Evolutionary conservation across 257 asterid species (phyloP), one percentile per base, ranked within the genome.

Genomic region (Oldenlandia corymbosa): DNA sequence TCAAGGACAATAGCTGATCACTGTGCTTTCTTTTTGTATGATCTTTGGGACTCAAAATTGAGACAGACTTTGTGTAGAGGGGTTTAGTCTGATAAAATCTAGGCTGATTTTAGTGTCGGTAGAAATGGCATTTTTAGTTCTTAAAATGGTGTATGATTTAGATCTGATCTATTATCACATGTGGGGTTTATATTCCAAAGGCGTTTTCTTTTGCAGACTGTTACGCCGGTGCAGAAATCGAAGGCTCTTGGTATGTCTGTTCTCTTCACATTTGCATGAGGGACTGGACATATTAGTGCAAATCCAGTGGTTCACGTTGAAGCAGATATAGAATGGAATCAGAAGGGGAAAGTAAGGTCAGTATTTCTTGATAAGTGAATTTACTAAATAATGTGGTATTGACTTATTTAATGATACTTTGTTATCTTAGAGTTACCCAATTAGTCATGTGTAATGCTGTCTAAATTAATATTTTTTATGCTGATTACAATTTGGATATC

Each of bases 341-440:
- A 53, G 97, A 85, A 79, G 83, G 80, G 47, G 96, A 88, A 78
- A 71, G 64, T 62, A 88, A 86, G 97, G 96, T 90, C 75, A 69
- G 95, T 79, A 34, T 31, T 28, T 27, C 34, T 49, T 42, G 34
- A 36, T 26, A 39, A 21, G 42, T n/a, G n/a, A n/a, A n/a, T n/a
- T n/a, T n/a, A n/a, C n/a, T n/a, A n/a, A n/a, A n/a, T n/a, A n/a
- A n/a, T n/a, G n/a, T n/a, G n/a, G n/a, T n/a, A 10, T 47, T 34
- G 66, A 20, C 47, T 45, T 67, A 42, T 9, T 20, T 20, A 21
- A 10, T 5, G 13, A 14, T 34, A 27, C 11, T 65, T 11, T 5
- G 41, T 39, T 50, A 18, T 24, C 64, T 23, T n/a, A 3, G 30
- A 10, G 58, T n/a, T 13, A 20, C 21, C 39, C 39, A n/a, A 34